Conservation (phyloP, 352 stramenopile species). For the Globisporangium perplexum region DNA sequence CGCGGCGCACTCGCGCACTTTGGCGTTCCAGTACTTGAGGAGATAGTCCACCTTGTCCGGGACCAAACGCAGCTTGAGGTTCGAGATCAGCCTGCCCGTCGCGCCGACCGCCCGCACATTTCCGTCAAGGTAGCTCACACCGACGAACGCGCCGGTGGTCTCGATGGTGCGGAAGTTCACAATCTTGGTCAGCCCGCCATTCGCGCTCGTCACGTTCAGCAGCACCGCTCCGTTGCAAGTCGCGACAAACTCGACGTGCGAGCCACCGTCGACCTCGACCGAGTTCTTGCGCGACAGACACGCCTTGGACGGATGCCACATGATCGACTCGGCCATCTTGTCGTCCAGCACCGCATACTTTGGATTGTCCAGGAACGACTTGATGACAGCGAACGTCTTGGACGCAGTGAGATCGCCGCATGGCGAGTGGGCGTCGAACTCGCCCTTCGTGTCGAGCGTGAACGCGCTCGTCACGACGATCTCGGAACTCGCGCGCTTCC, state of each 20-base stretch:
- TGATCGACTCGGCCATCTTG: conserved; percentile 8
- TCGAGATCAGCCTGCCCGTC: conserved; percentile 8
- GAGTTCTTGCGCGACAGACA: conserved; percentile 17
- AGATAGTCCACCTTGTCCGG: conserved; percentile 15
- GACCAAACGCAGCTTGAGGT: conserved; percentile 17
- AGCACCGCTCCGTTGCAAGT: conserved; percentile 13
- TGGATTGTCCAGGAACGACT: conserved; percentile 18
- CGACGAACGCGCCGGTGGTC: conserved; percentile 17
- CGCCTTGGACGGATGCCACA: conserved; percentile 20
- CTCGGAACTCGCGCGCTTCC: neutral
- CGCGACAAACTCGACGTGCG: conserved; percentile 21
- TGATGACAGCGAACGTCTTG: conserved; percentile 17
- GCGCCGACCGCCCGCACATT: conserved; percentile 14
- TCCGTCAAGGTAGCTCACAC: conserved; percentile 16
- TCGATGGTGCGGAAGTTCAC: conserved; percentile 20
- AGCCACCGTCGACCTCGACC: conserved; percentile 24
- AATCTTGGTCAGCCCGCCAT: conserved; percentile 18
- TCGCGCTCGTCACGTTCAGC: conserved; percentile 14
- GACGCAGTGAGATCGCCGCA: conserved; percentile 19
- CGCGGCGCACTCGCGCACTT: conserved; percentile 15
- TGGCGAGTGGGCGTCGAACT: conserved; percentile 8
- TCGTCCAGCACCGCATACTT: conserved; percentile 14
- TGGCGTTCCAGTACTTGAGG: conserved; percentile 8
- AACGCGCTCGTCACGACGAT: conserved; percentile 14
- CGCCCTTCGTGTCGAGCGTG: conserved; percentile 14